Conservation (phyloP, 495 filamentous ascomycete genomes). For the Neurospora sp. region DNA sequence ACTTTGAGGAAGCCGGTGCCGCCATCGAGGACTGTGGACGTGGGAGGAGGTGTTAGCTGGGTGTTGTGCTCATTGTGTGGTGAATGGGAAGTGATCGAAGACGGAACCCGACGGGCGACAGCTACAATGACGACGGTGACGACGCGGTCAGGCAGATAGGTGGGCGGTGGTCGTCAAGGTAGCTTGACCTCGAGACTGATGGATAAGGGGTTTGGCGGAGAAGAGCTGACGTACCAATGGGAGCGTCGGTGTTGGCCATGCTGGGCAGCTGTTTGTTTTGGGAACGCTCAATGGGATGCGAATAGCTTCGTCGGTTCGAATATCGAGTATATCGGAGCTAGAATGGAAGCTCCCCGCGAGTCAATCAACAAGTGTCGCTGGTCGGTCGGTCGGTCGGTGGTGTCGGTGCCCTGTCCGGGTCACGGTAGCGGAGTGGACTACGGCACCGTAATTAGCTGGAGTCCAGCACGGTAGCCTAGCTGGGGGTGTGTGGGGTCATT, state of each 20-base stretch:
- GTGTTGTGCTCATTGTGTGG: neutral
- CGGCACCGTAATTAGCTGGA: neutral
- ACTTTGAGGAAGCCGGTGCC: constrained; percentile 99
- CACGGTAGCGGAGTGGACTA: neutral
- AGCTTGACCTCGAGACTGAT: neutral
- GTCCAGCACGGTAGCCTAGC: neutral
- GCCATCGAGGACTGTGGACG: constrained; percentile 82
- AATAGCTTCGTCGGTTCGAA: neutral
- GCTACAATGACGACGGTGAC: neutral
- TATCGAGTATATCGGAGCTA: neutral
- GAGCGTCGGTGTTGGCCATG: constrained; percentile 2
- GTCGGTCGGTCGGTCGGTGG: neutral
- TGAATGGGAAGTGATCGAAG: neutral
- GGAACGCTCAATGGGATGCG: neutral
- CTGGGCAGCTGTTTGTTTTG: neutral
- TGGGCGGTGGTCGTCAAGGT: neutral
- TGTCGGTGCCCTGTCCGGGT: neutral
- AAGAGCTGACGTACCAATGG: constrained; percentile 8
- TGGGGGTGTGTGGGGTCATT: neutral
- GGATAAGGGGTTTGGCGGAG: constrained; percentile 5
- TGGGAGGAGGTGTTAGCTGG: constrained; percentile 14
- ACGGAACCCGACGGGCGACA: neutral
- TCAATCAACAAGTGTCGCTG: neutral
- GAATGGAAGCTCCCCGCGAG: neutral
- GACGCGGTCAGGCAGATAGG: neutral